Evolutionary conservation across 257 asterid genomes (phyloP), one percentile per base, ranked within the genome.

Genomic region (Rauvolfia tetraphylla): DNA sequence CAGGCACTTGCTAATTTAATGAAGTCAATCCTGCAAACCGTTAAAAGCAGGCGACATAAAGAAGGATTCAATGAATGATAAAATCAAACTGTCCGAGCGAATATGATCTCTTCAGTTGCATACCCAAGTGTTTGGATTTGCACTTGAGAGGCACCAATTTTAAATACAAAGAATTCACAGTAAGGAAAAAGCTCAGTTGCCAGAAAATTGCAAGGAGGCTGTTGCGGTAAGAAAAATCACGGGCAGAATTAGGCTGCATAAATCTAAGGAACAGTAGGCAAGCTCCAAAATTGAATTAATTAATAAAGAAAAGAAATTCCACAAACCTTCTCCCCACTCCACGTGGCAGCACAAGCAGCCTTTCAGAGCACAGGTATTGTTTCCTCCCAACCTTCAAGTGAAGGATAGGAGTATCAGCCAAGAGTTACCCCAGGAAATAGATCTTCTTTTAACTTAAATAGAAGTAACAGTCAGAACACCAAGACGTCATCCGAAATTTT

Each of bases 321-420:
- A 25, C 81, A 22, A 49, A 53, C 73, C 73, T 77, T 34, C 59
- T 18, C 8, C 20, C 14, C 1, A 34, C 18, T 25, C 18, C 29
- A 67, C n/a, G 66, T 15, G 57, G 49, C 68, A 29, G 39, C 34
- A 42, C 44, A 20, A 38, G 70, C 54, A 70, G 14, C 76, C 42
- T 27, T 9, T 74, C 27, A 48, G 74, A 11, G 20, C 18, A 9
- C 11, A 71, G 44, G 49, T 61, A 62, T 41, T 53, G 71, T 77
- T 71, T 59, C 33, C 54, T 42, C 38, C 79, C 62, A 59, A 54
- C 74, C 86, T 81, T 80, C 80, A 70, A 58, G 62, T 36, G 44
- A 39, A 56, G 29, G 67, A 22, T 34, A 29, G 7, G n/a, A 68
- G 54, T 51, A 38, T 54, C 66, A 77, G 54, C 66, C 71, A 36